Evolutionary conservation across 768 basidiomycete species (phyloP).

Genomic region (Amylocystis lapponica): DNA sequence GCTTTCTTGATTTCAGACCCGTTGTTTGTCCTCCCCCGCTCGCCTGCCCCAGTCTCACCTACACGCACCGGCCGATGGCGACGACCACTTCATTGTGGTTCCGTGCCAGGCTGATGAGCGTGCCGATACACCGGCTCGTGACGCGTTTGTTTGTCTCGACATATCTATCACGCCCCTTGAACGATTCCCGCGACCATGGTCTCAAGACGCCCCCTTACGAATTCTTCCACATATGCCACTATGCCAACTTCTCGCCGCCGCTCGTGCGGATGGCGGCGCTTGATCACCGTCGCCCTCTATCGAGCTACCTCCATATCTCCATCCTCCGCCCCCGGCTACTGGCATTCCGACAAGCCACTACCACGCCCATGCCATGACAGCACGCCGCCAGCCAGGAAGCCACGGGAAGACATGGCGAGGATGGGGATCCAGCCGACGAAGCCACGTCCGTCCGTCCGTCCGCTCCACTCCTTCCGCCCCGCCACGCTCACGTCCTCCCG

Average conservation of each 20-base stretch:
- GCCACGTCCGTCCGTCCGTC: conserved; percentile 10
- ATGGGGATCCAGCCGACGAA: conserved; percentile 9
- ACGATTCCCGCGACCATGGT: conserved; percentile 6
- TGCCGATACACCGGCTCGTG: conserved; percentile 71
- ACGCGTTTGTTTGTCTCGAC: conserved; percentile 27
- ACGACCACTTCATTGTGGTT: conserved; percentile 83
- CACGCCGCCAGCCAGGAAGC: conserved; percentile 17
- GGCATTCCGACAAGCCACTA: conserved; percentile 14
- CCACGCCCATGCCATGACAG: conserved; percentile 19
- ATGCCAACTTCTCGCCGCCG: conserved; percentile 4
- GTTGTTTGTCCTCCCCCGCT: conserved; percentile 13
- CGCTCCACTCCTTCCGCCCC: conserved; percentile 11
- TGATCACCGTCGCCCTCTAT: conserved; percentile 38
- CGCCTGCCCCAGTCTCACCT: conserved; percentile 32
- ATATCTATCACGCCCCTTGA: conserved; percentile 13
- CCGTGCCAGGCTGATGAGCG: conserved; percentile 58
- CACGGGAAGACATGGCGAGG: conserved; percentile 21
- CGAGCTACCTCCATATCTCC: conserved; percentile 4
- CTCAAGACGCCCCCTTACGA: conserved; percentile 14
- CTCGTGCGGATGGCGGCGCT: conserved; percentile 22
- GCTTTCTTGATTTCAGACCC: conserved; percentile 46
- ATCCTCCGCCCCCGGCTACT: conserved; percentile 17
- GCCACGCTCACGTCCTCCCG: conserved; percentile 10
- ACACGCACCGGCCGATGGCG: conserved; percentile 42
- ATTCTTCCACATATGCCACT: conserved; percentile 13